A percentile compares a stretch with the other conserved stretches of the same genome.
Conservation (phyloP, 257 asterid species). For the Solanum chilense region DNA sequence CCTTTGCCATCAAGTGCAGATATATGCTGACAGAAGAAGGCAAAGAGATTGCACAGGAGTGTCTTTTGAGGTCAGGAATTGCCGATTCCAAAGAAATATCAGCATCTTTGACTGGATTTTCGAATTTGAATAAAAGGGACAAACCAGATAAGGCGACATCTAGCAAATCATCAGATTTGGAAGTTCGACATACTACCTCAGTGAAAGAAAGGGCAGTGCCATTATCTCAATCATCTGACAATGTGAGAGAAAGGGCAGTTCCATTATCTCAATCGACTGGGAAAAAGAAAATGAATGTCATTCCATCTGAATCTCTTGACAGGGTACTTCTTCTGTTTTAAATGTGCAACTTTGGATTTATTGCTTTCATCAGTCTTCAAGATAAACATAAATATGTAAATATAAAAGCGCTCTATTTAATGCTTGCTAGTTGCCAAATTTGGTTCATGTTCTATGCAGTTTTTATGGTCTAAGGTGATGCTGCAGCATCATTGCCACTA, state of each 20-base stretch:
- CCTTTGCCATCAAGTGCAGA: slow-evolving; percentile 25
- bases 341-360: background rate
- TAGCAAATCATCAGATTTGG: slow-evolving; percentile 21
- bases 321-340: slow-evolving; percentile 27
- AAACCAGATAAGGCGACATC: slow-evolving; percentile 8
- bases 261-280: slow-evolving; percentile 22
- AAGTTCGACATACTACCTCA: slow-evolving; percentile 15
- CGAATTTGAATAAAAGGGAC: slow-evolving; percentile 25
- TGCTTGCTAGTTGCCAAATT: background rate
- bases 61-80: slow-evolving; percentile 71
- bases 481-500: background rate
- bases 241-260: slow-evolving; percentile 17
- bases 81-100: slow-evolving; percentile 20
- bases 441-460: background rate
- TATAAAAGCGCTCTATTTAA: background rate
- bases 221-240: slow-evolving; percentile 19
- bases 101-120: slow-evolving; percentile 10
- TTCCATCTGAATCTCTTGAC: slow-evolving; percentile 52
- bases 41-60: slow-evolving; percentile 69
- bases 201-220: slow-evolving; percentile 20
- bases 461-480: background rate
- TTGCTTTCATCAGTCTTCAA: background rate
- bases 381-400: background rate
- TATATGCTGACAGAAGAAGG: slow-evolving; percentile 97
- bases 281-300: slow-evolving; percentile 28